phyloP scores from a whole-genome alignment of 176 grass and related monocot genomes.

The Dactylis glomerata region DNA sequence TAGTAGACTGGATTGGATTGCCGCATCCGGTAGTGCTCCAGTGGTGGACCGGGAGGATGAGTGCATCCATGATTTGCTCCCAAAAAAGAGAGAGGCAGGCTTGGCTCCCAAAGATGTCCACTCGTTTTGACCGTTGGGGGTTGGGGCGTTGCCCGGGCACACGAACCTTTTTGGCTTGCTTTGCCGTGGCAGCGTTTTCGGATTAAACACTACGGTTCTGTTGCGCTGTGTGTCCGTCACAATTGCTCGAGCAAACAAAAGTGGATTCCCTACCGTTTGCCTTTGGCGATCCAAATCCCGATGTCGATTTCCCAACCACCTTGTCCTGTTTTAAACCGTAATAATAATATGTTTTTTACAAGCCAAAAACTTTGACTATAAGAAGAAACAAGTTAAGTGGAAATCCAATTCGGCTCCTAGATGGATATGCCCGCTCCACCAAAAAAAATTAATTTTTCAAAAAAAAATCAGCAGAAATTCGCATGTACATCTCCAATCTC shows the following conservation, averaged over 20 bases:
- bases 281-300: not conserved
- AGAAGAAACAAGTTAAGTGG: too few relatives aligned
- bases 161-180: not conserved
- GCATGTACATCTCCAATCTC: too few relatives aligned
- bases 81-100: not conserved
- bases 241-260: not conserved
- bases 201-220: not conserved
- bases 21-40: not conserved
- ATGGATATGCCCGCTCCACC: too few relatives aligned
- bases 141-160: too few relatives aligned
- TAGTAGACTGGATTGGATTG: slow-evolving; percentile 10
- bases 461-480: too few relatives aligned
- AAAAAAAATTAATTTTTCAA: too few relatives aligned
- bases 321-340: not conserved
- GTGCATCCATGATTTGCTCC: not conserved
- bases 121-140: not conserved
- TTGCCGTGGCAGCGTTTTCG: not conserved
- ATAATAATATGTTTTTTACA: too few relatives aligned
- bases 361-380: too few relatives aligned
- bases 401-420: too few relatives aligned
- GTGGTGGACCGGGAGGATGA: not conserved
- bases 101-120: too few relatives aligned
- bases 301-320: slow-evolving; percentile 16
- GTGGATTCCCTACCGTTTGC: not conserved
- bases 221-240: not conserved